Base-by-base conservation (phyloP, 2,329 filamentous ascomycete genomes). In the Diaporthe sp. region DNA sequence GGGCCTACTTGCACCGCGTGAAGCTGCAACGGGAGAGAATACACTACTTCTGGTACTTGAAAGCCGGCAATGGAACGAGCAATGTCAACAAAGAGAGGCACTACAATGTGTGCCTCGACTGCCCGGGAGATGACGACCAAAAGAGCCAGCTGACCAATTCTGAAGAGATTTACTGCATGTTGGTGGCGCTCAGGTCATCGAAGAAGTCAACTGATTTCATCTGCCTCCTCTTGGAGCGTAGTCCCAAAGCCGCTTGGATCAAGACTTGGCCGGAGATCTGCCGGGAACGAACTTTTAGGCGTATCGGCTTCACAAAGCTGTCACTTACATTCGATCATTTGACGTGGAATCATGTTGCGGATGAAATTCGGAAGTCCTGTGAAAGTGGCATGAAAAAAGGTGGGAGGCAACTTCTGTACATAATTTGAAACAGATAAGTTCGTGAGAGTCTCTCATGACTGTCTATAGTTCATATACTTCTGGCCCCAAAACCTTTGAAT, bases 91-190 rank as follows among this genome's bases (percentile, higher is more conserved):
- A 54, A 2, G 40, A 70, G 9, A 15, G 33, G 12, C 45, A 61
- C 55, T 38, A 9, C 15, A 61, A 74, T 15, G 35, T 70, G 10
- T 70, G 58, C 30, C 54, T 70, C 13, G 72, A 74, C 25, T 54
- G 64, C 66, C 72, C 66, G 2, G 28, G 13, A 15, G 72, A 74
- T 17, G 72, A 70, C n/a, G 45, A 70, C 6, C 19, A 30, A 9
- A 7, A 30, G 3, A 25, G n/a, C 33, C 35, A 1, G 15, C 45
- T 74, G 6, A 28, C 38, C 15, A 19, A 28, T 2, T 47, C 42
- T 7, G 15, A 74, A 9, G 38, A 55, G 4, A 54, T 60, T 1
- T 61, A 61, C 22, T 72, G 60, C 25, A 17, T 75, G 17, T 42
- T 54, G 15, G 38, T 58, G 22, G 72, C 72, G 1, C 17, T 30